These are phyloP conservation scores for Prunus yedoensis DNA, from an alignment of 331 rosid genomes.

Conservation along the genomic window DNA sequence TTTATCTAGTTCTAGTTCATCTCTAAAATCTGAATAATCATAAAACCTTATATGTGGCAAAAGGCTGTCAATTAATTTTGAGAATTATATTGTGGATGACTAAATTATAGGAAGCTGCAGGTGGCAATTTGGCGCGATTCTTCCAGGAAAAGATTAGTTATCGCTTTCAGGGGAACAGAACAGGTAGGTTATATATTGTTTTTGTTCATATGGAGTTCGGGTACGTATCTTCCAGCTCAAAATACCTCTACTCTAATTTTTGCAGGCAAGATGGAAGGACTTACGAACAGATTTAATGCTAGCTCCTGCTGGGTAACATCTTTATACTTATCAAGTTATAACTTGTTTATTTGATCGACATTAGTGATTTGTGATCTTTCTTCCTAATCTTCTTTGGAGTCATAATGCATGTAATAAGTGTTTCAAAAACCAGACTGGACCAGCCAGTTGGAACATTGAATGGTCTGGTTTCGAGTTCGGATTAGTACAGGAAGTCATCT, in stretches of 20 bases:
- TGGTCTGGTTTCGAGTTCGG: background rate
- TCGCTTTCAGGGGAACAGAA: constrained; percentile 97
- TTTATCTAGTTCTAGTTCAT: constrained; percentile 13
- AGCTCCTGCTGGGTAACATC: constrained; percentile 76
- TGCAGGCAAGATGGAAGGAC: constrained; percentile 92
- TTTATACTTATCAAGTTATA: constrained; percentile 24
- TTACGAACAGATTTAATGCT: constrained; percentile 82
- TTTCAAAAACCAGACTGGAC: background rate
- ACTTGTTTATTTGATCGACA: background rate
- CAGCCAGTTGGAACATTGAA: background rate
- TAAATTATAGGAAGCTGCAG: constrained; percentile 46
- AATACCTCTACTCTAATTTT: constrained; percentile 26
- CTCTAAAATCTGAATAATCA: background rate
- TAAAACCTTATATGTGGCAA: constrained; percentile 10
- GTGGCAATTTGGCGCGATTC: constrained; percentile 97
- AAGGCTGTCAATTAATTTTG: constrained; percentile 12
- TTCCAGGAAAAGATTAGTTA: constrained; percentile 66
- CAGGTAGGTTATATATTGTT: constrained; percentile 52
- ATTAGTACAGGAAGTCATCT: background rate
- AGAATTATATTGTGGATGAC: constrained; percentile 21
- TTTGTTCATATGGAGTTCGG: constrained; percentile 17
- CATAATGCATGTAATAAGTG: background rate
- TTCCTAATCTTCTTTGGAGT: background rate
- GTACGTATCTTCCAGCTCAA: constrained; percentile 12
- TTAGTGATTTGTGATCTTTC: constrained; percentile 7